phyloP scores from a whole-genome alignment of 2,329 filamentous ascomycete genomes.

The Fusarium caatingaense region DNA sequence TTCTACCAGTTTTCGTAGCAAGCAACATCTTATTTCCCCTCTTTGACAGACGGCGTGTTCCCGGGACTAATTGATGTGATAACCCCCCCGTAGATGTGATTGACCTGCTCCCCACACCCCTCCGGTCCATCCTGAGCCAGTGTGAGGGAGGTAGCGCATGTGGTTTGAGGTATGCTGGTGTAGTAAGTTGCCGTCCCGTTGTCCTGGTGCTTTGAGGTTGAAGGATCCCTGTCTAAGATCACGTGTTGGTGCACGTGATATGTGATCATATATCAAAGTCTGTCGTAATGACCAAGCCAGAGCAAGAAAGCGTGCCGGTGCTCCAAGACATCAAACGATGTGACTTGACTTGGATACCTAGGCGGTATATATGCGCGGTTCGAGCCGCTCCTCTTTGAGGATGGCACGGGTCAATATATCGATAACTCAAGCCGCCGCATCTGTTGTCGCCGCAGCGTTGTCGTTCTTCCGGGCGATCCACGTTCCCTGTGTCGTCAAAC shows the following conservation, averaged over 20 bases:
- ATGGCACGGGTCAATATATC: too few species aligned
- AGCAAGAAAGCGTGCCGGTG: not conserved
- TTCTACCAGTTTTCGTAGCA: slow-evolving; percentile 42
- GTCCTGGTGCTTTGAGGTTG: slow-evolving; percentile 32
- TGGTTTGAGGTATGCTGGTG: slow-evolving; percentile 35
- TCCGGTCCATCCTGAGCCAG: slow-evolving; percentile 23
- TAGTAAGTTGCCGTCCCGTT: slow-evolving; percentile 20
- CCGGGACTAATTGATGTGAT: slow-evolving; percentile 41
- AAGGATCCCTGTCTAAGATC: slow-evolving; percentile 28
- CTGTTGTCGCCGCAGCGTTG: slow-evolving; percentile 6
- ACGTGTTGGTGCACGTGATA: slow-evolving; percentile 37
- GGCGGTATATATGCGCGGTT: not conserved
- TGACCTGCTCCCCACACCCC: slow-evolving; percentile 36
- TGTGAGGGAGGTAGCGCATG: slow-evolving; percentile 34
- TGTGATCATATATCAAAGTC: not conserved
- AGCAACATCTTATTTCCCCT: slow-evolving; percentile 40
- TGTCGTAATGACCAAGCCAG: not conserved
- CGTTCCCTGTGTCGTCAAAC: slow-evolving; percentile 56
- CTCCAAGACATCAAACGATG: not conserved
- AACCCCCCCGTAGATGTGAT: slow-evolving; percentile 46
- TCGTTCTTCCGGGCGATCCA: slow-evolving; percentile 54
- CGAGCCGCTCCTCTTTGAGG: not conserved
- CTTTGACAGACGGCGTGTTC: slow-evolving; percentile 23
- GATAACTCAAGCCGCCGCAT: slow-evolving; percentile 27
- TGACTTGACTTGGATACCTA: too few species aligned